Base-by-base conservation (phyloP, 1,284 basidiomycete genomes). In the Puccinia polysora region DNA sequence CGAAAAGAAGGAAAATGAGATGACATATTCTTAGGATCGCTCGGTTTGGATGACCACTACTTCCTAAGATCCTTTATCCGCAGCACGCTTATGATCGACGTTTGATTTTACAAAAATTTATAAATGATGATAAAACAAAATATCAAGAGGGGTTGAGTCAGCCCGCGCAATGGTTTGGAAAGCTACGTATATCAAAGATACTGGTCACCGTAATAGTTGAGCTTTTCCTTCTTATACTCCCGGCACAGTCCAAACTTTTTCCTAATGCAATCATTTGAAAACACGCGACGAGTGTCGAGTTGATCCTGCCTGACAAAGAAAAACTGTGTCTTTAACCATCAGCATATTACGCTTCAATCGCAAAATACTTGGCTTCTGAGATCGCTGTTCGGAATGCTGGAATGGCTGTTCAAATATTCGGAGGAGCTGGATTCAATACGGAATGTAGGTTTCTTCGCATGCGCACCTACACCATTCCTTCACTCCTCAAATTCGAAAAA, bases 341-440 rank as follows among this genome's bases (percentile, higher is more conserved):
- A 71, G 69, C 83, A 0, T 84, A 83, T 79, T 82, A 82, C 74
- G 84, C 84, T 1, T 83, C 82, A 15, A 83, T 85, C 77, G 84
- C 84, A 38, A 85, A 85, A 76, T 81, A 80, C 18, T 78, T 82
- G 32, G 84, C 84, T 0, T 79, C 79, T 36, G 78, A 79, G 70
- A 77, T 80, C 1, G 82, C 82, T 0, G 81, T 83, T 0, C 77
- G 80, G 49, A 83, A 83, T 74, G 80, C 83, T 18, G 82, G 83
- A 74, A 76, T 81, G 25, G 83, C 83, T 2, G 83, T 85, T 5
- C 81, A 82, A 75, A 76, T 81, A 70, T 79, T 77, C 56, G 81
- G 81, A 25, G 76, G 76, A 1, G 75, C 75, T 4, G 76, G 75
- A 5, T 76, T 73, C 81, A 82, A 76, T 38, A 71, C 69, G 12